Evolutionary conservation across 1,284 basidiomycete species (phyloP).

Genomic region (Malassezia sp.): DNA sequence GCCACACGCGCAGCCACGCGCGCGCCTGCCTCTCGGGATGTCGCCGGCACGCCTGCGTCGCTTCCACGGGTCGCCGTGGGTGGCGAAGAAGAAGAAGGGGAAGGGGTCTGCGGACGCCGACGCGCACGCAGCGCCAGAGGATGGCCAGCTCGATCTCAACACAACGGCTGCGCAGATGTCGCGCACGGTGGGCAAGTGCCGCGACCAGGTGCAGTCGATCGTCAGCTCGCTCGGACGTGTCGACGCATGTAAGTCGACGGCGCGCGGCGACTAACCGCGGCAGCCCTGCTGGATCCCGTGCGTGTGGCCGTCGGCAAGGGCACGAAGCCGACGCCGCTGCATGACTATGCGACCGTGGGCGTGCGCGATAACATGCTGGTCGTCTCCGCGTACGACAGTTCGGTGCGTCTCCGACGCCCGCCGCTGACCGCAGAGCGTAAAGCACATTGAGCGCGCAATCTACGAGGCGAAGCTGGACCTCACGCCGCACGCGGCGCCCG

Average conservation of each 20-base stretch:
- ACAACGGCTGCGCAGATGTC: constrained; percentile 3
- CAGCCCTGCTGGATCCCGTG: constrained; percentile 29
- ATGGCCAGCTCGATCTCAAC: constrained; percentile 13
- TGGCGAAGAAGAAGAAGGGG: constrained; percentile 10
- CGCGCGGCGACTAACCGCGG: background rate
- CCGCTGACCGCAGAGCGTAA: constrained; percentile 21
- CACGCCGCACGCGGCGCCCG: constrained; percentile 26
- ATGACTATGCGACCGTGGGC: constrained; percentile 41
- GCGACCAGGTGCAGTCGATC: constrained; percentile 2
- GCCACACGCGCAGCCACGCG: background rate
- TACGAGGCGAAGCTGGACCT: constrained; percentile 32
- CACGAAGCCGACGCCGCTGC: constrained; percentile 23
- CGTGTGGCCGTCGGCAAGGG: constrained; percentile 19
- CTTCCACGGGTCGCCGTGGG: too few species aligned
- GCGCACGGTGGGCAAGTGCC: constrained; percentile 1
- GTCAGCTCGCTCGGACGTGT: constrained; percentile 14
- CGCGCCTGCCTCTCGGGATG: background rate
- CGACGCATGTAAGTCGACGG: constrained; percentile 11
- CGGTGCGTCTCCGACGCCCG: constrained; percentile 16
- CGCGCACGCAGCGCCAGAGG: constrained; percentile 1
- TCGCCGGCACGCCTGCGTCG: background rate
- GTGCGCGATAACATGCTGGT: constrained; percentile 34
- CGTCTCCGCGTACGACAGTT: constrained; percentile 36
- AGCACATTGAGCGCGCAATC: constrained; percentile 42
- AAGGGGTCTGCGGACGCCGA: background rate